Percentiles rank a stretch among this genome's conserved stretches.
Conservation (phyloP, 306 rosid species). For the Spatholobus suberectus region DNA sequence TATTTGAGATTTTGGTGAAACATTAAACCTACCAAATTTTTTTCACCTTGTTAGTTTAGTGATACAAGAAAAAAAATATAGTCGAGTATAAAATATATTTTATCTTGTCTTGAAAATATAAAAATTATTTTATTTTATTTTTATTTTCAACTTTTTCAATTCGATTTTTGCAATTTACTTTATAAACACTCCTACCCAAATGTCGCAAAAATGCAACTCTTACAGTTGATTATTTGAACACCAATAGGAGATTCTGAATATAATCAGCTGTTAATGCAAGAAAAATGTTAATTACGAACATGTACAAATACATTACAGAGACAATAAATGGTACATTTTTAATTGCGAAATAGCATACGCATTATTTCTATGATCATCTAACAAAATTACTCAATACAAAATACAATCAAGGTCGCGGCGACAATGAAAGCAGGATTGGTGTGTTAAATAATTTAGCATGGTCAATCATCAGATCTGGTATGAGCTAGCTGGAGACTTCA, state of each 20-base stretch:
- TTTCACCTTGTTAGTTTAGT: background rate
- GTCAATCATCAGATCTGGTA: background rate
- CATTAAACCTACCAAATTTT: background rate
- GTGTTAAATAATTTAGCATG: constrained; percentile 45
- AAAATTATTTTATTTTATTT: background rate
- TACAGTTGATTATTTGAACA: background rate
- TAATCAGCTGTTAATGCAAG: background rate
- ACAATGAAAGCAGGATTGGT: background rate
- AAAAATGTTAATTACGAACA: background rate
- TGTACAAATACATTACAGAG: background rate
- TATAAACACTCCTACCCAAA: background rate
- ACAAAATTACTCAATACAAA: constrained; percentile 26
- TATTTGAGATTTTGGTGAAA: background rate
- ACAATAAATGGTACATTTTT: constrained; percentile 26
- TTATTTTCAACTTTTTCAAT: background rate
- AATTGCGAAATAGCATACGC: constrained; percentile 1
- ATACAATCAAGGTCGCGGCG: too few relatives aligned
- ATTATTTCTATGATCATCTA: constrained; percentile 31
- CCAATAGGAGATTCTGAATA: background rate
- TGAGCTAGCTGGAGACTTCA: constrained; percentile 24
- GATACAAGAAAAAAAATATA: background rate
- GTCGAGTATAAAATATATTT: background rate
- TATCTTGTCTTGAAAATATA: background rate
- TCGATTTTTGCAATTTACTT: background rate
- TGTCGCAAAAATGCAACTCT: background rate